Evolutionary conservation across 1,139 yeast species (phyloP).

Genomic region (Geotrichum macrosporum): DNA sequence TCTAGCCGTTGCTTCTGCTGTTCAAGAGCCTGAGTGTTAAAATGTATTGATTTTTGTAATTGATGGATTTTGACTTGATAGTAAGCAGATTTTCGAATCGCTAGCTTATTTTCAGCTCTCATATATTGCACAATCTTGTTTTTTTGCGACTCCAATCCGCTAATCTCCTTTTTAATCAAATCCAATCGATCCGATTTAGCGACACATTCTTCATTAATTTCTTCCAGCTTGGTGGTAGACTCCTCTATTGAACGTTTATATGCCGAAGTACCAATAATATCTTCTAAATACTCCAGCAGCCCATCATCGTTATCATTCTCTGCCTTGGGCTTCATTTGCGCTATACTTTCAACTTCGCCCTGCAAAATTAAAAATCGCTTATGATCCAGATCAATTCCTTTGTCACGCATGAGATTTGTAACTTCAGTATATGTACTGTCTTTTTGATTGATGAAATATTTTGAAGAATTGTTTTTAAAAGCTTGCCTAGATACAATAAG

Average conservation of each 20-base stretch:
- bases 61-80: conserved; percentile 52
- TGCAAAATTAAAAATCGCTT: conserved; percentile 90
- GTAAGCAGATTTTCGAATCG: conserved; percentile 51
- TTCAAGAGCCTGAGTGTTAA: conserved; percentile 40
- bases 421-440: conserved; percentile 77
- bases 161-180: conserved; percentile 73
- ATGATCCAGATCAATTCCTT: conserved; percentile 93
- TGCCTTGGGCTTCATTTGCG: conserved; percentile 97
- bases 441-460: conserved; percentile 67
- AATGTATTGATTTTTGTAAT: conserved; percentile 42
- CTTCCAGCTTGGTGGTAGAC: conserved; percentile 55
- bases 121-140: conserved; percentile 65
- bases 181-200: conserved; percentile 79
- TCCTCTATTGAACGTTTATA: conserved; percentile 76
- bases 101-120: conserved; percentile 58
- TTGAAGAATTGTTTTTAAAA: conserved; percentile 67
- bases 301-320: conserved; percentile 93
- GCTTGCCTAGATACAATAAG: conserved; percentile 79
- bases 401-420: conserved; percentile 63
- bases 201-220: conserved; percentile 68
- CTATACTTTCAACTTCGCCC: conserved; percentile 97
- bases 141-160: conserved; percentile 63
- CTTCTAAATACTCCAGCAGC: conserved; percentile 85
- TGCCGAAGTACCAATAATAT: conserved; percentile 88
- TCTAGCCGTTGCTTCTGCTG: conserved; percentile 47